These are phyloP conservation scores for Ophiognomonia clavigignenti-juglandacearum DNA, from an alignment of 2,329 filamentous ascomycete genomes.

Conservation along the genomic window DNA sequence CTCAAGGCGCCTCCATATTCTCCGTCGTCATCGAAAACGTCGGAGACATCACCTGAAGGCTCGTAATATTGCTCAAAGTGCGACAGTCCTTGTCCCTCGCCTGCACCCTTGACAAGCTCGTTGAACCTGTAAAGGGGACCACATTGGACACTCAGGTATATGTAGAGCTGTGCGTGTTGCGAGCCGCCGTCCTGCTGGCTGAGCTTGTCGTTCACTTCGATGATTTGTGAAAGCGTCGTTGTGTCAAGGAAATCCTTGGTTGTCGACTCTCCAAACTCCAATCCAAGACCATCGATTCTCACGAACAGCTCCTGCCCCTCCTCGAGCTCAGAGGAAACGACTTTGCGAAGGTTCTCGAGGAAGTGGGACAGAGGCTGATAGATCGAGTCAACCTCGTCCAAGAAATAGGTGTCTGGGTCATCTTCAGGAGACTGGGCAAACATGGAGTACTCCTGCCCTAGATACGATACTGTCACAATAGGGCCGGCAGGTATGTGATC, in stretches of 20 bases:
- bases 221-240: conserved; percentile 12
- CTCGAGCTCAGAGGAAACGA: conserved; percentile 40
- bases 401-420: conserved; percentile 39
- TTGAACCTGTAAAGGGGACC: conserved; percentile 10
- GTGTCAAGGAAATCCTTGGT: conserved; percentile 13
- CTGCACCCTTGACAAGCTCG: conserved; percentile 8
- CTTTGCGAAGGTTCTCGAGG: conserved; percentile 38
- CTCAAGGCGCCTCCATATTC: conserved; percentile 2
- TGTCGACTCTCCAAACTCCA: conserved; percentile 43
- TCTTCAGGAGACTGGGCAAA: conserved; percentile 29
- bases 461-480: conserved; percentile 27
- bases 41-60: conserved; percentile 1
- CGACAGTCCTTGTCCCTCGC: conserved; percentile 13
- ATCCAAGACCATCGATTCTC: conserved; percentile 45
- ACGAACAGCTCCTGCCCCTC: conserved; percentile 45
- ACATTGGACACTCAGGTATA: conserved; percentile 9
- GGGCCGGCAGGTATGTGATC: conserved; percentile 13
- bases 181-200: conserved; percentile 11
- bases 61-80: conserved; percentile 11
- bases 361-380: conserved; percentile 40
- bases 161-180: conserved; percentile 9
- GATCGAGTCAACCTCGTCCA: conserved; percentile 36
- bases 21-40: conserved; percentile 15
- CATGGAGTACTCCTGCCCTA: conserved; percentile 27
- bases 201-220: conserved; percentile 13